Evolutionary conservation across 2,329 filamentous ascomycete genomes (phyloP), one percentile per base, ranked within the genome.

Genomic region (Fusarium nematophilum): DNA sequence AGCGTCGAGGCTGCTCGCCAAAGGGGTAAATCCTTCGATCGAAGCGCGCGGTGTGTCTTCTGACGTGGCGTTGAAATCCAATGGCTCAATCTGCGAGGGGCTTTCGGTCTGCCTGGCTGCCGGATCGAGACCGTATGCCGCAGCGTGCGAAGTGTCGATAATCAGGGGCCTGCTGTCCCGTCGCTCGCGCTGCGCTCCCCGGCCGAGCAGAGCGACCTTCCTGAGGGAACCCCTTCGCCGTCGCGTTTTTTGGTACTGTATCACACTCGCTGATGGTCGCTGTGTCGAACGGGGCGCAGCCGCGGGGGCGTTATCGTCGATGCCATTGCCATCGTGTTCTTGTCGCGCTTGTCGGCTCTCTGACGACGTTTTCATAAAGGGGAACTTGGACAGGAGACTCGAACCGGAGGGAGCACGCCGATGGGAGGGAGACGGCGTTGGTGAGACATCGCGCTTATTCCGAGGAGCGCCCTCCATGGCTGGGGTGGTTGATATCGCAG

Each of bases 191-290:
- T 85, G 87, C 49, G 82, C 86, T 58, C 89, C 89, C 59, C 90
- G 90, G 13, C 92, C 91, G 14, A 97, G 81, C 42, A 97, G 80
- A 21, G 92, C 93, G 9, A 91, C 92, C 76, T 97, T 97, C 56
- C 93, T 86, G 72, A 97, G 80, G 9, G 93, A 97, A 4, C 92
- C 93, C 72, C 90, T 91, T 56, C 93, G 86, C 67, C 88, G 88
- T 50, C 92, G 84, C 75, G 66, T 82, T 78, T 75, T 82, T 72
- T 74, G 81, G 70, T 75, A 80, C 69, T 78, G 78, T 39, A 68
- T 65, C 29, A 70, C 65, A 52, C 64, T 72, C 40, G 64, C 68
- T 53, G 70, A 72, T 53, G 67, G 64, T 53, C 67, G 70, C 38
- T 37, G 61, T 38, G 59, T 68, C 40, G 58, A 44, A 33, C 58